A percentile compares a stretch with the other conserved stretches of the same genome.
Conservation (phyloP, 768 basidiomycete species). For the Rhizopogon salebrosus region DNA sequence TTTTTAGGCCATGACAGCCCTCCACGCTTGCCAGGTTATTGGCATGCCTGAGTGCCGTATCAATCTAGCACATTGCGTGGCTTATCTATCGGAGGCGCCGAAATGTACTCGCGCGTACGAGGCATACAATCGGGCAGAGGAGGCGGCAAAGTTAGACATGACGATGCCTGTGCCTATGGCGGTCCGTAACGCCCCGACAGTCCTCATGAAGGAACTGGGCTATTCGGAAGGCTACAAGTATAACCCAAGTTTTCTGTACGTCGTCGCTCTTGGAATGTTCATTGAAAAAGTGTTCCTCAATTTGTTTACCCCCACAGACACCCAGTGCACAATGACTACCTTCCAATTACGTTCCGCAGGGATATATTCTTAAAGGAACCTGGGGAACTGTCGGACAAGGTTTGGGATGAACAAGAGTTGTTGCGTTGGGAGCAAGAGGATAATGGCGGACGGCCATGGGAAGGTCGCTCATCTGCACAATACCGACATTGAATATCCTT, state of each 20-base stretch:
- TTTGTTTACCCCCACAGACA: conserved; percentile 34
- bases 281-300: background rate
- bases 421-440: conserved; percentile 48
- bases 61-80: conserved; percentile 71
- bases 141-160: conserved; percentile 47
- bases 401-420: conserved; percentile 59
- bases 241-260: conserved; percentile 54
- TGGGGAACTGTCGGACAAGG: conserved; percentile 39
- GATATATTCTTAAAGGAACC: conserved; percentile 40
- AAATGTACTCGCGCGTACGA: conserved; percentile 80
- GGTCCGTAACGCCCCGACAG: conserved; percentile 76
- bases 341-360: conserved; percentile 44
- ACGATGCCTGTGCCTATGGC: conserved; percentile 61
- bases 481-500: background rate
- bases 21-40: conserved; percentile 61
- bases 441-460: conserved; percentile 46
- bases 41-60: conserved; percentile 85
- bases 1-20: conserved; percentile 51
- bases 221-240: conserved; percentile 63
- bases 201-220: conserved; percentile 62
- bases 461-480: conserved; percentile 26
- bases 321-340: conserved; percentile 60
- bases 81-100: conserved; percentile 76
- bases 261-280: background rate
- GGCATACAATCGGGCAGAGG: conserved; percentile 68